Conservation (phyloP, 805 yeast species). For the Priceomyces melissophilus region DNA sequence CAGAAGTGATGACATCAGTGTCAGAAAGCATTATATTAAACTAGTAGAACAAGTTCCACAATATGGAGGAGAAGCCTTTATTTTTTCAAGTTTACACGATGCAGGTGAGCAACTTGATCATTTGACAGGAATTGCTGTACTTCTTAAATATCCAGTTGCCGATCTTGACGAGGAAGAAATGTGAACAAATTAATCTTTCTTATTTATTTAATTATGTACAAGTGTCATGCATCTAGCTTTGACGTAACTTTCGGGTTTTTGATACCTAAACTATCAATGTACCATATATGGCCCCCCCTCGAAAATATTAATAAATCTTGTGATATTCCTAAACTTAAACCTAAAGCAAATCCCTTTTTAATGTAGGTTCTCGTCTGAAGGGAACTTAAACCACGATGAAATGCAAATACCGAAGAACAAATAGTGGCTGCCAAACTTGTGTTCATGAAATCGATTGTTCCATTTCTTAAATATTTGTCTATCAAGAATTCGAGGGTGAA, state of each 20-base stretch:
- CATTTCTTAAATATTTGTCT: slow-evolving; percentile 45
- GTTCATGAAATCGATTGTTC: slow-evolving; percentile 56
- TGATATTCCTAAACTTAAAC: slow-evolving; percentile 56
- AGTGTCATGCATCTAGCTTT: not conserved
- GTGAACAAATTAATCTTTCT: not conserved
- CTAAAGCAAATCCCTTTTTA: slow-evolving; percentile 54
- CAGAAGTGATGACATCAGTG: slow-evolving; percentile 67
- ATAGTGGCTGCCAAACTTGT: slow-evolving; percentile 57
- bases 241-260: slow-evolving; percentile 10
- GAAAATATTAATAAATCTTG: slow-evolving; percentile 61
- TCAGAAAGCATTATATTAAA: slow-evolving; percentile 65
- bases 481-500: slow-evolving; percentile 61
- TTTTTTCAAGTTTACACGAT: slow-evolving; percentile 83
- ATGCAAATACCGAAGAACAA: slow-evolving; percentile 52
- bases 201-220: not conserved
- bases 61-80: slow-evolving; percentile 71
- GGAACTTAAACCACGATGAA: slow-evolving; percentile 37
- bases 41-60: slow-evolving; percentile 65
- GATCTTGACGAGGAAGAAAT: slow-evolving; percentile 64
- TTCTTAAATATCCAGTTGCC: slow-evolving; percentile 77
- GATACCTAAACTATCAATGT: slow-evolving; percentile 34
- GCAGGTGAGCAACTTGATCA: slow-evolving; percentile 87
- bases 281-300: slow-evolving; percentile 69
- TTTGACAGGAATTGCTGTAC: slow-evolving; percentile 87
- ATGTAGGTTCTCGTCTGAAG: slow-evolving; percentile 42